phyloP scores from a whole-genome alignment of 768 basidiomycete genomes.

The Hypholoma fasciculare region DNA sequence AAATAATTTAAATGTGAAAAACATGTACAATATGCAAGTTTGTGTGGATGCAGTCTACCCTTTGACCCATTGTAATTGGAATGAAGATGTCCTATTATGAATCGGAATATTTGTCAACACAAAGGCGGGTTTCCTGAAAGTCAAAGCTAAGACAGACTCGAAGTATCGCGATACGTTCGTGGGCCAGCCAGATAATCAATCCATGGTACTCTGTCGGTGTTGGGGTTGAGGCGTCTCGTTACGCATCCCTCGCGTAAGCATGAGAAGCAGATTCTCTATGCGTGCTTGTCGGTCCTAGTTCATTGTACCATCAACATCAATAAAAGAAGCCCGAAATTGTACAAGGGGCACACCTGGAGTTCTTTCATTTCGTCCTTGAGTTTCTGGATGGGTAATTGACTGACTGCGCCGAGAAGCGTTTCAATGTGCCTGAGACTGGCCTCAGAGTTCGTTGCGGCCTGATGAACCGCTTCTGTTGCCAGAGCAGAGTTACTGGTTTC shows the following conservation, averaged over 20 bases:
- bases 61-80: too few relatives aligned
- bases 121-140: too few relatives aligned
- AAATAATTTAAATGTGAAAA: too few relatives aligned
- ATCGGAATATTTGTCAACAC: too few relatives aligned
- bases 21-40: too few relatives aligned
- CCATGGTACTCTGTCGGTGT: slow-evolving; percentile 15
- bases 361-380: slow-evolving; percentile 85
- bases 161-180: neutral
- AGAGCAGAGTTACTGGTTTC: slow-evolving; percentile 13
- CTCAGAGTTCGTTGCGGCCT: slow-evolving; percentile 36
- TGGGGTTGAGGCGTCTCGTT: slow-evolving; percentile 33
- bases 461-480: slow-evolving; percentile 16
- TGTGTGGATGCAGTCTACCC: too few relatives aligned
- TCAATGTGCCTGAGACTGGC: slow-evolving; percentile 57
- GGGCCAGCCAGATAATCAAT: neutral
- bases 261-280: slow-evolving; percentile 71
- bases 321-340: neutral
- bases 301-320: neutral
- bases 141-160: neutral
- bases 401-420: slow-evolving; percentile 60
- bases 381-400: slow-evolving; percentile 60
- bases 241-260: slow-evolving; percentile 68
- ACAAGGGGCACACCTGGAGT: slow-evolving; percentile 52
- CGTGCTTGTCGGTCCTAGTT: slow-evolving; percentile 70
- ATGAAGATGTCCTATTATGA: too few relatives aligned